Conservation (phyloP, 345 rosid species). For the Syzygium aqueum region DNA sequence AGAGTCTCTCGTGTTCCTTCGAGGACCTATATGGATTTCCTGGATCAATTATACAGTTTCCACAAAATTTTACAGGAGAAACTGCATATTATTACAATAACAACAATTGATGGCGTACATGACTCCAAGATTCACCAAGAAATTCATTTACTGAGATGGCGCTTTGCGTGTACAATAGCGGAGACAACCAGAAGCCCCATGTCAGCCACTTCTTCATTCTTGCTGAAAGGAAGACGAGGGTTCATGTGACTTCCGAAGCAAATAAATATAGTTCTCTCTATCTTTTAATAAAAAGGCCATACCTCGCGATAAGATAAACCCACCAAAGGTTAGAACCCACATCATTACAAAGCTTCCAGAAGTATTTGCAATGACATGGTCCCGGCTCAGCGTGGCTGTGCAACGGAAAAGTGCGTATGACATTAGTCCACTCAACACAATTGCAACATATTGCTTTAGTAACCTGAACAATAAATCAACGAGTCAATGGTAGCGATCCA, state of each 20-base stretch:
- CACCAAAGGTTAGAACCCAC: conserved; percentile 28
- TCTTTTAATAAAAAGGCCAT: background rate
- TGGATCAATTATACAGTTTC: background rate
- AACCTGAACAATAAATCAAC: conserved; percentile 13
- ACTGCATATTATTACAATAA: background rate
- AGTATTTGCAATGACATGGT: conserved; percentile 33
- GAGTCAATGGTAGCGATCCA: background rate
- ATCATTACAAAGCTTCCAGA: conserved; percentile 21
- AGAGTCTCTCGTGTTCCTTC: conserved; percentile 14
- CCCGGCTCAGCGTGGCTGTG: conserved; percentile 29
- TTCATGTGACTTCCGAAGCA: background rate
- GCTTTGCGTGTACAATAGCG: conserved; percentile 47
- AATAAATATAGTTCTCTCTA: background rate
- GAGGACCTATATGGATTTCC: background rate
- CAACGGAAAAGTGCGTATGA: conserved; percentile 32
- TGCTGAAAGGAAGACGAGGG: conserved; percentile 11
- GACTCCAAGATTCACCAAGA: conserved; percentile 44
- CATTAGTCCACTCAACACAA: conserved; percentile 26
- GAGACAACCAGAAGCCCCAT: conserved; percentile 63
- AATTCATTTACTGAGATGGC: conserved; percentile 48
- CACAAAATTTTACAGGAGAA: background rate
- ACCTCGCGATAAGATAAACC: conserved; percentile 34
- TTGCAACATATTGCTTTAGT: conserved; percentile 21
- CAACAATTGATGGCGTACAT: conserved; percentile 15
- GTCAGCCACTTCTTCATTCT: conserved; percentile 46